Evolutionary conservation across 2,329 filamentous ascomycete genomes (phyloP).

Genomic region (Penicillium griseofulvum): DNA sequence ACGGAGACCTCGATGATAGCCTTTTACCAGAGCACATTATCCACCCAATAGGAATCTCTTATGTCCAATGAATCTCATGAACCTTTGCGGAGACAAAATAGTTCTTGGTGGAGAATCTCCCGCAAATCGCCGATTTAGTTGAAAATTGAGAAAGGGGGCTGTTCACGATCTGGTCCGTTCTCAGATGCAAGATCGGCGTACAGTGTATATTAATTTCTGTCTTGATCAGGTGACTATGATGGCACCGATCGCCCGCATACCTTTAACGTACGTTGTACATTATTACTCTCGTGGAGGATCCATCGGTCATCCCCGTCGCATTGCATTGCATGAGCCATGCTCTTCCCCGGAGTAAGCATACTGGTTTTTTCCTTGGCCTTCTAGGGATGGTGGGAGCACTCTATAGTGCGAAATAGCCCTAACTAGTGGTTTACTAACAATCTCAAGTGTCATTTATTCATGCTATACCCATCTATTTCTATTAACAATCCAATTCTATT

Average conservation of each 20-base stretch:
- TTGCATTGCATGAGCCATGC: slow-evolving; percentile 27
- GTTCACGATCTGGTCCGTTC: slow-evolving; percentile 27
- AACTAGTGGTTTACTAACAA: too few relatives aligned
- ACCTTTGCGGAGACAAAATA: slow-evolving; percentile 10
- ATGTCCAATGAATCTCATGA: slow-evolving; percentile 3
- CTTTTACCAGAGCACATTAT: not conserved
- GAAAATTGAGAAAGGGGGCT: slow-evolving; percentile 12
- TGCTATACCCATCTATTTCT: not conserved
- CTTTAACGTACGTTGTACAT: not conserved
- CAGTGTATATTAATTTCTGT: not conserved
- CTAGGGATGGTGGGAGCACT: not conserved
- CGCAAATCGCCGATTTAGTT: slow-evolving; percentile 26
- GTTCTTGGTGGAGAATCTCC: slow-evolving; percentile 19
- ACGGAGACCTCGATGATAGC: not conserved
- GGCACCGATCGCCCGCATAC: slow-evolving; percentile 14
- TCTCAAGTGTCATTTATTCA: not conserved
- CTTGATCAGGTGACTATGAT: slow-evolving; percentile 22
- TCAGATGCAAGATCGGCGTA: slow-evolving; percentile 21
- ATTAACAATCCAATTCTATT: not conserved
- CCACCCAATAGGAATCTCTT: too few relatives aligned
- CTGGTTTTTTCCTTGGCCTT: not conserved
- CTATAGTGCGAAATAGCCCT: too few relatives aligned
- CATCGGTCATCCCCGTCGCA: slow-evolving; percentile 21
- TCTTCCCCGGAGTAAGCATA: slow-evolving; percentile 17
- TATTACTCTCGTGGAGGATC: slow-evolving; percentile 18